Conservation (phyloP, 495 filamentous ascomycete genomes). For the Penicillium cinerascens region DNA sequence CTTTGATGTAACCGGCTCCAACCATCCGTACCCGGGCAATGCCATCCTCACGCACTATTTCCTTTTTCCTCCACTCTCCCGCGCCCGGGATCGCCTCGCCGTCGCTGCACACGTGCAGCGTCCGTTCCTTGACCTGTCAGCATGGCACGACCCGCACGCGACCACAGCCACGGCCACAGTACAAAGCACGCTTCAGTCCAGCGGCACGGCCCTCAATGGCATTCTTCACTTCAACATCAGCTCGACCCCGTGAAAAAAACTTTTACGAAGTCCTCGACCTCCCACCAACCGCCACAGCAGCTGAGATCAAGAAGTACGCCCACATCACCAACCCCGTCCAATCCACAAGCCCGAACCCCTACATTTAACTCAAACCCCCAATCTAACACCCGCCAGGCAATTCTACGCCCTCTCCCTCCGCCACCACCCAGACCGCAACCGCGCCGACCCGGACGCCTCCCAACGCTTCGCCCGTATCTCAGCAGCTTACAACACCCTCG, state of each 20-base stretch:
- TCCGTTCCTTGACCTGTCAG: conserved; percentile 1
- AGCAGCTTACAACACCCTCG: conserved; percentile 80
- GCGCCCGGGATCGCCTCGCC: conserved; percentile 1
- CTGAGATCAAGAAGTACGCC: conserved; percentile 82
- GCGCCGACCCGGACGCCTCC: conserved; percentile 64
- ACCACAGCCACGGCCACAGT: background rate
- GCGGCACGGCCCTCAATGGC: background rate
- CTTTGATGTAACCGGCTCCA: background rate
- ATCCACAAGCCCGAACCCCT: background rate
- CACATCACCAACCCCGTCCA: background rate
- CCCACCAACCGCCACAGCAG: conserved; percentile 58
- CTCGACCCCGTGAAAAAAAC: conserved; percentile 45
- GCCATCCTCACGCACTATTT: conserved; percentile 11
- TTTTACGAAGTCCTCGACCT: conserved; percentile 83
- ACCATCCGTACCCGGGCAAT: conserved; percentile 10
- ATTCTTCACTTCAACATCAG: conserved; percentile 42
- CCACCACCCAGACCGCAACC: conserved; percentile 94
- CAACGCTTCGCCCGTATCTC: conserved; percentile 79
- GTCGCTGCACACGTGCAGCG: background rate
- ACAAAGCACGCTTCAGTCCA: background rate
- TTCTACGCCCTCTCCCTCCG: conserved; percentile 90
- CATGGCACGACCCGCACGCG: conserved; percentile 8
- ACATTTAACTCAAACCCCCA: background rate
- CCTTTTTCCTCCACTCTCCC: conserved; percentile 1
- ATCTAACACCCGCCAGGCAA: conserved; percentile 36